Evolutionary conservation across 2,329 filamentous ascomycete species (phyloP).

Genomic region (Hypoxylon sp.): DNA sequence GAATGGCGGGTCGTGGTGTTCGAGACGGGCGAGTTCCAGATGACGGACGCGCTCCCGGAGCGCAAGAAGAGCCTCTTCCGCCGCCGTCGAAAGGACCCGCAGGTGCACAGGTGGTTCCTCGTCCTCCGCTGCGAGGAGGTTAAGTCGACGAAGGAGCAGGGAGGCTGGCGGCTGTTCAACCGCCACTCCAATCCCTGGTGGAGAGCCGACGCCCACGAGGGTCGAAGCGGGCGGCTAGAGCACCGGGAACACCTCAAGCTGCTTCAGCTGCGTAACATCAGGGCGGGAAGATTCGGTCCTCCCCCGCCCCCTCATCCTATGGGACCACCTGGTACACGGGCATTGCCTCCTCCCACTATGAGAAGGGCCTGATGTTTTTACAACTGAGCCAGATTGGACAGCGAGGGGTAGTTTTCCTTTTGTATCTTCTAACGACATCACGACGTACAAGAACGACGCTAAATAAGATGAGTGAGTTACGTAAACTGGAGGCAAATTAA

Average conservation of each 20-base stretch:
- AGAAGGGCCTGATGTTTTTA: background rate
- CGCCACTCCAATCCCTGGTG: slow-evolving; percentile 44
- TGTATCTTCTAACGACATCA: slow-evolving; percentile 10
- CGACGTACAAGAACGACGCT: slow-evolving; percentile 7
- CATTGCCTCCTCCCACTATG: background rate
- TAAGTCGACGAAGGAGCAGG: slow-evolving; percentile 41
- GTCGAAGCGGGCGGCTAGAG: slow-evolving; percentile 32
- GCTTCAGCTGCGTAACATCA: slow-evolving; percentile 14
- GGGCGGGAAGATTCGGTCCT: background rate
- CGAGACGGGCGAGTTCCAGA: slow-evolving; percentile 39
- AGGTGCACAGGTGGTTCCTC: slow-evolving; percentile 33
- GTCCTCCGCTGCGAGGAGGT: slow-evolving; percentile 44
- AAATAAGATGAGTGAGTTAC: slow-evolving; percentile 13
- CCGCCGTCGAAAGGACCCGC: slow-evolving; percentile 25
- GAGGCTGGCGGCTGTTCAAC: slow-evolving; percentile 39
- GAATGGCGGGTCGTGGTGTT: slow-evolving; percentile 45
- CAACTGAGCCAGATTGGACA: background rate
- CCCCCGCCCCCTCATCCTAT: background rate
- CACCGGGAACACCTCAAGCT: slow-evolving; percentile 35
- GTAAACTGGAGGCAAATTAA: background rate
- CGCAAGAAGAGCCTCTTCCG: slow-evolving; percentile 43
- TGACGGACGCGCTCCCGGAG: slow-evolving; percentile 44
- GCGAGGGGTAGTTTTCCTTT: slow-evolving; percentile 1
- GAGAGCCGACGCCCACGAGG: slow-evolving; percentile 39
- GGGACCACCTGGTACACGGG: background rate